phyloP scores from a whole-genome alignment of 2,329 filamentous ascomycete species.

The Sporothrix euskadiensis region DNA sequence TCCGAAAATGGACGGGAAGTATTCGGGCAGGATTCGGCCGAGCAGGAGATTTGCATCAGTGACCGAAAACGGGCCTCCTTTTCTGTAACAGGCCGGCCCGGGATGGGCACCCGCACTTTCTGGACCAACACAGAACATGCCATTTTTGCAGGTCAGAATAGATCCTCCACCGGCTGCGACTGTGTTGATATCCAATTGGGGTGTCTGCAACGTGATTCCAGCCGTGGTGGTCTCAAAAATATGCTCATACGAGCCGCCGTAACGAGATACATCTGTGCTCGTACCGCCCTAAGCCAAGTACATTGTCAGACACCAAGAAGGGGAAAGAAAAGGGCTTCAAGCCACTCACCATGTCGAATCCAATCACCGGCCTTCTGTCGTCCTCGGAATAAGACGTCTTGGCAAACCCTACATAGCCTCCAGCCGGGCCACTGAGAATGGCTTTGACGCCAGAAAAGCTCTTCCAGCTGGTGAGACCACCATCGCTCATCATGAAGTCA shows the following conservation, averaged over 20 bases:
- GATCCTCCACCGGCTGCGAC: conserved; percentile 73
- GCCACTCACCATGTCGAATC: conserved; percentile 55
- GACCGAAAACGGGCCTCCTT: conserved; percentile 47
- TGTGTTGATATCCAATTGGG: conserved; percentile 91
- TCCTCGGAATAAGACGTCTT: conserved; percentile 67
- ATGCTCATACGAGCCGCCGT: conserved; percentile 61
- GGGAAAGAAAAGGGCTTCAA: too few species aligned
- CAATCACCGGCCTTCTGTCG: conserved; percentile 61
- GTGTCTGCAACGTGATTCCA: conserved; percentile 85
- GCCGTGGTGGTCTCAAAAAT: conserved; percentile 69
- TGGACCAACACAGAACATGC: conserved; percentile 81
- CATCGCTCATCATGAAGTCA: conserved; percentile 72
- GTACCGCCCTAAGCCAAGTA: conserved; percentile 21
- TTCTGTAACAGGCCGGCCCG: conserved; percentile 67
- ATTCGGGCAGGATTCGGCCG: conserved; percentile 56
- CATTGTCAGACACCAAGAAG: too few species aligned
- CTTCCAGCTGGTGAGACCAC: conserved; percentile 37
- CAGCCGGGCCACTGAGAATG: conserved; percentile 69
- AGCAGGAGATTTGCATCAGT: conserved; percentile 68
- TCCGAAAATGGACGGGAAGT: conserved; percentile 69
- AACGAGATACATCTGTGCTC: conserved; percentile 26
- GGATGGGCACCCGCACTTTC: conserved; percentile 73
- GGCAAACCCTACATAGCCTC: conserved; percentile 71
- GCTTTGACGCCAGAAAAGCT: conserved; percentile 46
- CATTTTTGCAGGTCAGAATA: conserved; percentile 72